Conservation (phyloP, 2,329 filamentous ascomycete genomes). For the Chalaropsis ovoidea region DNA sequence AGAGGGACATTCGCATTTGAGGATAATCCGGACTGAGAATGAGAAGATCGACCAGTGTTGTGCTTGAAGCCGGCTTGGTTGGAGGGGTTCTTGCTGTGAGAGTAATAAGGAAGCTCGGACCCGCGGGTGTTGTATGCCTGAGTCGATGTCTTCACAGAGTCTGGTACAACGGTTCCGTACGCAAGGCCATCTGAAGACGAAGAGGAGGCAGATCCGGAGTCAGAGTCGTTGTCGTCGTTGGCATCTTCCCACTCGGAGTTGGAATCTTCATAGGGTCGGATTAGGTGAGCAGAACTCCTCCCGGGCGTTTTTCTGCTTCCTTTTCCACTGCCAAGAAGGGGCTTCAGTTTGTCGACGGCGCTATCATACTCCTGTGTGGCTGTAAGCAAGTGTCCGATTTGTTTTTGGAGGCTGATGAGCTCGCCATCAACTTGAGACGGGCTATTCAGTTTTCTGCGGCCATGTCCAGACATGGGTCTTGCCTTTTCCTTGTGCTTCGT, state of each 20-base stretch:
- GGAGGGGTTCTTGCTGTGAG: conserved; percentile 14
- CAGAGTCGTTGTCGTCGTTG: conserved; percentile 11
- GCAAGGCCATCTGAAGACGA: conserved; percentile 23
- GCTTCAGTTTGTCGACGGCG: background rate
- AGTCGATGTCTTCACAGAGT: background rate
- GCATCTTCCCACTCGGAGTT: conserved; percentile 22
- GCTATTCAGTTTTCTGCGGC: conserved; percentile 1
- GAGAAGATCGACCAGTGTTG: background rate
- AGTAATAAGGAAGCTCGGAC: conserved; percentile 14
- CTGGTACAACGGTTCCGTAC: conserved; percentile 15
- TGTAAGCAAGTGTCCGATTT: conserved; percentile 21
- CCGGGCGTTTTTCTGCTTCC: background rate
- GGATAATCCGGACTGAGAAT: background rate
- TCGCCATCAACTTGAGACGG: conserved; percentile 11
- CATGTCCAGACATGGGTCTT: conserved; percentile 6
- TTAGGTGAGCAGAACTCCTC: conserved; percentile 4
- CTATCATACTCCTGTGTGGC: conserved; percentile 21
- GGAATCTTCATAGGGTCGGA: conserved; percentile 18
- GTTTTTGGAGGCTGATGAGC: conserved; percentile 5
- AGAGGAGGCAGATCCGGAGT: conserved; percentile 13
- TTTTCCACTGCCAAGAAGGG: background rate
- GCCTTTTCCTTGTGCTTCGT: conserved; percentile 19
- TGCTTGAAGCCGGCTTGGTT: background rate
- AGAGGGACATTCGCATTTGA: conserved; percentile 51
- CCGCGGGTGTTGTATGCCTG: background rate